Evolutionary conservation across 768 basidiomycete species (phyloP), one percentile per base, ranked within the genome.

Genomic region (Lentinula edodes): DNA sequence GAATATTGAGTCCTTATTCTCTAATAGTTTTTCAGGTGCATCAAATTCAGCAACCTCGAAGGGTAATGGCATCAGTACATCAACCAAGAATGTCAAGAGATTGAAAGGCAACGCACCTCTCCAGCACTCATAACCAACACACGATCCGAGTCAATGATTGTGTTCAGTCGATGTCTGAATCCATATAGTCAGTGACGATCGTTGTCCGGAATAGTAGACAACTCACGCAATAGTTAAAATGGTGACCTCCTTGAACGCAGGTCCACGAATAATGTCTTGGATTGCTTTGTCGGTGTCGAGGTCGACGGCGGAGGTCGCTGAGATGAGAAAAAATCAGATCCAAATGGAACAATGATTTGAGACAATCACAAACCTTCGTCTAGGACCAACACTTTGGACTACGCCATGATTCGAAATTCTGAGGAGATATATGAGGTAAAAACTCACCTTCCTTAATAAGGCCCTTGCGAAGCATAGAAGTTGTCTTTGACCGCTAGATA

Each of bases 401-500:
- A 62, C n/a, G 35, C 16, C 65, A 52, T 52, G 57, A 62, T 35
- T 0, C 12, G 46, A 16, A 65, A 56, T 59, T 16, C 62, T 56
- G 38, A 38, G 52, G 48, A 13, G 6, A 32, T 62, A n/a, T 20
- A 23, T 42, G 38, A 6, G 36, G n/a, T 13, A 48, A 35, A 55
- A 12, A 57, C 72, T 52, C 65, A 85, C 87, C 78, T 91, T 90
- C 59, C 89, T 80, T 61, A 96, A 73, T 43, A 95, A 71, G 0
- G 94, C 94, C 56, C 94, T 75, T 1, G 95, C 90, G 68, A 97
- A 94, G 71, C 93, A 97, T 10, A 98, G 70, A 5, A 98, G 74
- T 69, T 97, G 95, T 42, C 90, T 74, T 71, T 97, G 95, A 5
- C 95, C 95, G 32, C 89, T 76, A 8, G 89, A 91, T 53, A 97